These are phyloP conservation scores for Trifolium repens DNA, from an alignment of 306 rosid genomes.

Conservation along the genomic window DNA sequence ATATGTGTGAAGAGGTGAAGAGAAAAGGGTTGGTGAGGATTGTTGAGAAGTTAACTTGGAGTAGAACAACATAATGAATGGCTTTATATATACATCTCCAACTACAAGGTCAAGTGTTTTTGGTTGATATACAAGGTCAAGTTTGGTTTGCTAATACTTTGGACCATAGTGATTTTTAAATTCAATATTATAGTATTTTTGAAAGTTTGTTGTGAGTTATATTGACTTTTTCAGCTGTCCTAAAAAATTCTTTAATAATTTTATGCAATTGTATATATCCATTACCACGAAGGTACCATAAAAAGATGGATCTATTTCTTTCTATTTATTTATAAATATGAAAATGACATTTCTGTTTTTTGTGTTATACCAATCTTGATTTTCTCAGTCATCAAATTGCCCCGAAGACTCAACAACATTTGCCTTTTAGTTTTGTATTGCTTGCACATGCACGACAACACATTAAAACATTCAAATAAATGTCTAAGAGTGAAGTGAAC, in stretches of 20 bases:
- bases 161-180: neutral
- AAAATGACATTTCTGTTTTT: constrained; percentile 25
- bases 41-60: constrained; percentile 11
- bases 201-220: neutral
- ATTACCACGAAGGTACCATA: constrained; percentile 2
- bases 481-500: constrained; percentile 1
- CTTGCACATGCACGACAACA: neutral
- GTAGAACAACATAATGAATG: neutral
- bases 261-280: neutral
- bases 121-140: constrained; percentile 15
- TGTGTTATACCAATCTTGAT: constrained; percentile 32
- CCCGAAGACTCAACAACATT: neutral
- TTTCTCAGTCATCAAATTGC: constrained; percentile 43
- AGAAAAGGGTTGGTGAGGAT: constrained; percentile 24
- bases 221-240: constrained; percentile 40
- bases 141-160: constrained; percentile 30
- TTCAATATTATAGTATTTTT: constrained; percentile 11
- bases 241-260: constrained; percentile 1
- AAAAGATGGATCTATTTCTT: neutral
- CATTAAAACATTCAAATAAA: constrained; percentile 34
- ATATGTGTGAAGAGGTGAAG: neutral
- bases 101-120: neutral
- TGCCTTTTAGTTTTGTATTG: neutral
- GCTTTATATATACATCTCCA: constrained; percentile 32
- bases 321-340: neutral